Base-by-base conservation (phyloP, 2,329 filamentous ascomycete genomes). In the Ascosphaera acerosa region DNA sequence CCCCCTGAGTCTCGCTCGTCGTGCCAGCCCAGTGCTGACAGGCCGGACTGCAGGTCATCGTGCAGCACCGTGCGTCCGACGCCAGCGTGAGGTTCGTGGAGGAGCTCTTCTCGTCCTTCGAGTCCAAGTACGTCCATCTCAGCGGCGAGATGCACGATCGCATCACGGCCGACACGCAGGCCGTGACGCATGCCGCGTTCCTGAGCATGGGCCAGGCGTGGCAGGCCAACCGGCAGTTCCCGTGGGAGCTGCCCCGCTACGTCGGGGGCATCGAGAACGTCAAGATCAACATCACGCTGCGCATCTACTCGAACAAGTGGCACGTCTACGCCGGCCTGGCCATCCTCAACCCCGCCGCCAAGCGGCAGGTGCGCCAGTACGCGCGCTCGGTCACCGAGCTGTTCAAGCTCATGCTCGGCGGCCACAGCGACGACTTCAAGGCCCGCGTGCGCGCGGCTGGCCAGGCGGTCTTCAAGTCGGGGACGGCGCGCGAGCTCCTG, bases 251-350 rank as follows among this genome's bases (percentile, higher is more conserved):
- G 29, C 70, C 72, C n/a, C 80, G 87, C 38, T 97, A 94, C 52
- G 70, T 92, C 3, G 87, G 87, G 35, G 89, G 87, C 32, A 90
- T 97, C 44, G 87, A 97, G 53, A 97, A 97, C 51, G 84, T 94
- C 44, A 97, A 97, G 58, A 91, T 94, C 58, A 97, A 97, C 56
- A 71, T 94, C 41, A 94, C 81, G 41, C 60, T 97, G 40, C 81
- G 87, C 42, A 94, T 97, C 55, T 97, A 94, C 58, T 73, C 75
- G 36, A 90, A 92, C 53, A 97, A 94, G 53, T 97, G 89, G 89
- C 89, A 97, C 57, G 87, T 97, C 35, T 97, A 97, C 51, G 87
- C 87, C 14, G 87, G 87, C 0, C 71, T 97, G 6, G 87, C 89
- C 7, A 97, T 97, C 46, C 65, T 97, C 35, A 97, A 97, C 50